Evolutionary conservation across 208 protist genomes (phyloP).

Genomic region (Acanthamoeba lenticulata): DNA sequence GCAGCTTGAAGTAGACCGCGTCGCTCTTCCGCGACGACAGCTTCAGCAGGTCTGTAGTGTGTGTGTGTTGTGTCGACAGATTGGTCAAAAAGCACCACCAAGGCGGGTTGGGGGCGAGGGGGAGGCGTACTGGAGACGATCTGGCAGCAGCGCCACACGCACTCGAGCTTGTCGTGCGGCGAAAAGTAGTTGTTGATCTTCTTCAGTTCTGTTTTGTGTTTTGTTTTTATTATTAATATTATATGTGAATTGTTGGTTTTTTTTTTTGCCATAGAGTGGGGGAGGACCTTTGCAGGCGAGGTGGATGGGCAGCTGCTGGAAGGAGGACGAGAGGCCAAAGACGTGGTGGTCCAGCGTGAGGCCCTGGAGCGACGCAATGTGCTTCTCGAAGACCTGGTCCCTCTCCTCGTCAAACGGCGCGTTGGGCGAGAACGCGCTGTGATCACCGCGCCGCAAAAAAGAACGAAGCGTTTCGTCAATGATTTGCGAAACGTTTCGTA

Average conservation of each 20-base stretch:
- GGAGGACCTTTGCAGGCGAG: neutral
- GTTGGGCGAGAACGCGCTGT: slow-evolving; percentile 27
- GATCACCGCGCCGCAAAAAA: neutral
- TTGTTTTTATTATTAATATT: neutral
- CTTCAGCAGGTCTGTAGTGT: slow-evolving; percentile 56
- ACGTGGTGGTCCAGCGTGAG: neutral
- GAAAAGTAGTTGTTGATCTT: slow-evolving; percentile 37
- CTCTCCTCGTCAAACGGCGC: slow-evolving; percentile 15
- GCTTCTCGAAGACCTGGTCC: slow-evolving; percentile 43
- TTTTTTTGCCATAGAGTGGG: too few species aligned
- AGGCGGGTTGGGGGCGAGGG: neutral
- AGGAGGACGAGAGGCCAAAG: neutral
- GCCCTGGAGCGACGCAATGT: neutral
- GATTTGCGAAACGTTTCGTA: neutral
- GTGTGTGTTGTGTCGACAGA: neutral
- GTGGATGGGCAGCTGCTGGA: neutral
- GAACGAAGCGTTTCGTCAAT: neutral
- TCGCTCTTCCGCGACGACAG: slow-evolving; percentile 15
- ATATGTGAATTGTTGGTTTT: too few species aligned
- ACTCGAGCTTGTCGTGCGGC: slow-evolving; percentile 54
- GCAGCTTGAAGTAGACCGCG: slow-evolving; percentile 30
- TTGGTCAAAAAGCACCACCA: neutral
- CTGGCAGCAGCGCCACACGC: neutral
- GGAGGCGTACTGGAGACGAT: slow-evolving; percentile 30
- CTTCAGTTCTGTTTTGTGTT: neutral